Base-by-base conservation (phyloP, 257 asterid genomes). In the Leptodermis oblonga region DNA sequence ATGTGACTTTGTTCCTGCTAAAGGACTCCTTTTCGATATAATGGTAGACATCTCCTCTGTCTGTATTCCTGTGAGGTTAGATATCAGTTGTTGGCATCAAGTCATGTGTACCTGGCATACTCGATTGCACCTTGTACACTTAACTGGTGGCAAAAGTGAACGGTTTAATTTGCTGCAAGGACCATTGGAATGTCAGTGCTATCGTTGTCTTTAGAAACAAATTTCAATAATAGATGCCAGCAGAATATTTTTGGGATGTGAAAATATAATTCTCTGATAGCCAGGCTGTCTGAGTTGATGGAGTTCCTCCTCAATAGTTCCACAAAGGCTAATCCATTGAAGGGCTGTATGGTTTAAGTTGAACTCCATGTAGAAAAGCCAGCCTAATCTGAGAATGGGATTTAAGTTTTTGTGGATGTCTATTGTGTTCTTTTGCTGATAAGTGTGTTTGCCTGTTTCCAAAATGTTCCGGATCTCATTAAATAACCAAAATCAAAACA, bases 1-100 rank as follows among this genome's bases (percentile, higher is more conserved):
- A 43, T 59, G 60, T 22, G 22, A 36, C 62, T 34, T 71, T 25
- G 22, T 49, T 46, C 68, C 36, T 59, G 51, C n/a, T 43, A 45
- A 63, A 54, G 31, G 20, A 61, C 34, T 59, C 34, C 17, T 56
- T 56, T 25, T 13, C 20, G 49, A 23, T 56, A 60, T n/a, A n/a
- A n/a, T 11, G 72, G 20, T 52, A 25, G 71, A 36, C 18, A 22
- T 58, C 39, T 52, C 45, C 39, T 26, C 31, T 0, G 25, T 23
- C 26, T 42, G 23, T 36, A 41, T 36, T 68, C 53, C 30, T 12
- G 10, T 14, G 15, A 25, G 14, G 15, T 69, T 20, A 36, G 14
- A 55, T 42, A 30, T 18, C 46, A 18, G 51, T 39, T 17, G 15
- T 15, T 56, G 52, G 73, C 3, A 5, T 54, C 42, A 41, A 17